A percentile compares a stretch with the other conserved stretches of the same genome.
These are phyloP conservation scores for Scheffersomyces stipitis DNA, from an alignment of 805 yeast genomes.

Conservation along the genomic window DNA sequence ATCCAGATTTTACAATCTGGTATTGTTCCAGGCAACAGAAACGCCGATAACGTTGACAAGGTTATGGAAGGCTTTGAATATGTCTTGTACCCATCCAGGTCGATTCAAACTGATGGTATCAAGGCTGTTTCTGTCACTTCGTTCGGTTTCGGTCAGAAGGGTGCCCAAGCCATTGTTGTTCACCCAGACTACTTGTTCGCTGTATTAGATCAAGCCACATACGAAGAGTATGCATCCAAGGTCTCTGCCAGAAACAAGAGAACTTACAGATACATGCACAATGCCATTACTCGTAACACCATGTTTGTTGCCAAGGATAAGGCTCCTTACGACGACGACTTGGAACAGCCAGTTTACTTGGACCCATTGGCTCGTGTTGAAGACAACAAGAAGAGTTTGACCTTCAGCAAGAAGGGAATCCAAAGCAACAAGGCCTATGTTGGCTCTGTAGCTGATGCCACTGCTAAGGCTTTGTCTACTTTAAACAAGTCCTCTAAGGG, in stretches of 20 bases:
- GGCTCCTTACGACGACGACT: constrained; percentile 87
- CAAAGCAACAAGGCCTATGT: constrained; percentile 49
- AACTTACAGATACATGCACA: constrained; percentile 94
- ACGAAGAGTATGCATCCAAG: constrained; percentile 67
- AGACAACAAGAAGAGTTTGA: constrained; percentile 39
- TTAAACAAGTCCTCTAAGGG: constrained; percentile 62
- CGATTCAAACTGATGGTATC: constrained; percentile 92
- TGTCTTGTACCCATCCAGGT: constrained; percentile 90
- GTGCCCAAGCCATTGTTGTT: constrained; percentile 90
- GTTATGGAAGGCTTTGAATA: constrained; percentile 78
- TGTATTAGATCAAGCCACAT: constrained; percentile 68
- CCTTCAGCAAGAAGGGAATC: constrained; percentile 49
- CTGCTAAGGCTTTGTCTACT: constrained; percentile 60
- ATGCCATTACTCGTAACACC: constrained; percentile 86
- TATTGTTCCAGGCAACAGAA: constrained; percentile 97
- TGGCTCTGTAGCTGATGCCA: constrained; percentile 49
- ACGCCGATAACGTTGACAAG: constrained; percentile 94
- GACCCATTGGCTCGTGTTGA: constrained; percentile 89
- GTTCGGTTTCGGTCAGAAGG: constrained; percentile 99
- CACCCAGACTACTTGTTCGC: constrained; percentile 94
- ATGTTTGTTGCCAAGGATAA: constrained; percentile 91
- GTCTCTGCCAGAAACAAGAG: constrained; percentile 80
- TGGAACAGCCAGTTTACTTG: constrained; percentile 88
- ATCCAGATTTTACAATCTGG: constrained; percentile 90
- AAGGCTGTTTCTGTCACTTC: constrained; percentile 97